Conservation (phyloP, 2,329 filamentous ascomycete species). For the Alternaria sp. region DNA sequence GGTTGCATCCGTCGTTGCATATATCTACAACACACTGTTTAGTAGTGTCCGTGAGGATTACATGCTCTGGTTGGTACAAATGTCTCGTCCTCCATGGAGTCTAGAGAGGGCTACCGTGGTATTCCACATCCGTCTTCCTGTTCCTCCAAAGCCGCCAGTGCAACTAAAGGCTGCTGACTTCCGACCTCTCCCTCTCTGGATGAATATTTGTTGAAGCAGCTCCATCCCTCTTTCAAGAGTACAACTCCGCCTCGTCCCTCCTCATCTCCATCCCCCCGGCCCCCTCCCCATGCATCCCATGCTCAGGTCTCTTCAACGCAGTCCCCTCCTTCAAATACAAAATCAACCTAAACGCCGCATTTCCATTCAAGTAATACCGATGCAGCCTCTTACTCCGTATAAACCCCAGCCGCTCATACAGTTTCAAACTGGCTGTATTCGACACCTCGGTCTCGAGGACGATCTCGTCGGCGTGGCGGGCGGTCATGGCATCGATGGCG, state of each 20-base stretch:
- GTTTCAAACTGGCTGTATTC: constrained; percentile 84
- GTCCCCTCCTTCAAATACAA: constrained; percentile 70
- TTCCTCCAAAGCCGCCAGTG: neutral
- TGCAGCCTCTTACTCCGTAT: constrained; percentile 90
- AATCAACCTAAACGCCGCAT: constrained; percentile 88
- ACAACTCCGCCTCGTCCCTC: constrained; percentile 13
- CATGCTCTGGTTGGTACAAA: neutral
- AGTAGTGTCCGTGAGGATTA: neutral
- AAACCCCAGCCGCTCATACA: constrained; percentile 94
- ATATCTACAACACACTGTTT: neutral
- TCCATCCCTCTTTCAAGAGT: constrained; percentile 1
- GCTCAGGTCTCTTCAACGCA: constrained; percentile 37
- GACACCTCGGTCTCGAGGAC: constrained; percentile 96
- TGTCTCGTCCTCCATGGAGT: neutral
- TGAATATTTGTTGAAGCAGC: too few relatives aligned
- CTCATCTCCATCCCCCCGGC: constrained; percentile 3
- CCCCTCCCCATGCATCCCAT: constrained; percentile 6
- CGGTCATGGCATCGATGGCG: constrained; percentile 90
- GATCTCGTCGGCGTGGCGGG: constrained; percentile 86
- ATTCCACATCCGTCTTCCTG: neutral
- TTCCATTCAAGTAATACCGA: constrained; percentile 95
- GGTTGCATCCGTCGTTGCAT: neutral
- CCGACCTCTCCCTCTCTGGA: neutral
- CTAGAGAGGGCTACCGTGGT: neutral
- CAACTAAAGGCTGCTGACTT: neutral